Conservation (phyloP, 1,284 basidiomycete genomes). For the Cutaneotrichosporon sp. region DNA sequence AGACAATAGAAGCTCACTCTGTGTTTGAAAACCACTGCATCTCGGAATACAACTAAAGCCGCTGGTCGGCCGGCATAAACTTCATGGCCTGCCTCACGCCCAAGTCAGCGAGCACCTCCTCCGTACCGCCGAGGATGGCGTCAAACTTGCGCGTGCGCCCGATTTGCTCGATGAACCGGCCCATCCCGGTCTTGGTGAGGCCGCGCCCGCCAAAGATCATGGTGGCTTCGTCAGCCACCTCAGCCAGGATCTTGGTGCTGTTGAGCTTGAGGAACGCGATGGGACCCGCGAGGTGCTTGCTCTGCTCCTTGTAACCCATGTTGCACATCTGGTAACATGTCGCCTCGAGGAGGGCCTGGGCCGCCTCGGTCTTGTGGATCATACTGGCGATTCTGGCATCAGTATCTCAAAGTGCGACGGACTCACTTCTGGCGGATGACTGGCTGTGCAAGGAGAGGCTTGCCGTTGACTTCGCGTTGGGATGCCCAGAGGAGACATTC, state of each 20-base stretch:
- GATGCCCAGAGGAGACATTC: slow-evolving; percentile 62
- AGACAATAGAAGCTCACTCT: too few species aligned
- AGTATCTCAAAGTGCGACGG: background rate
- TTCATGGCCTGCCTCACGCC: slow-evolving; percentile 56
- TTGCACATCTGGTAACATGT: slow-evolving; percentile 89
- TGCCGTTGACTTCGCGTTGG: slow-evolving; percentile 79
- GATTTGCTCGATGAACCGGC: slow-evolving; percentile 56
- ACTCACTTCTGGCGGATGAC: slow-evolving; percentile 64
- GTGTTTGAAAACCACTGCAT: background rate
- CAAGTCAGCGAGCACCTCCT: slow-evolving; percentile 57
- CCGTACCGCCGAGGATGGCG: slow-evolving; percentile 60
- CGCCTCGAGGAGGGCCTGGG: slow-evolving; percentile 84
- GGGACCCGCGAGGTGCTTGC: slow-evolving; percentile 51
- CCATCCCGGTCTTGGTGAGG: slow-evolving; percentile 56
- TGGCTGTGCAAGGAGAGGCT: slow-evolving; percentile 75
- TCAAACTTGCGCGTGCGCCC: slow-evolving; percentile 75
- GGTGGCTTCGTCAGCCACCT: slow-evolving; percentile 57
- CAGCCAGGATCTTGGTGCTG: slow-evolving; percentile 45
- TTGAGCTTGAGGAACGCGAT: slow-evolving; percentile 63
- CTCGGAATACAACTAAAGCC: slow-evolving; percentile 17
- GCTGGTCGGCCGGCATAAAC: slow-evolving; percentile 27
- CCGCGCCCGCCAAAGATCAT: slow-evolving; percentile 52
- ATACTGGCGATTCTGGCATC: slow-evolving; percentile 63
- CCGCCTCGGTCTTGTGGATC: slow-evolving; percentile 79
- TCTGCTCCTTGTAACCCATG: slow-evolving; percentile 72